Percentiles rank a stretch among this genome's conserved stretches.
phyloP scores from a whole-genome alignment of 768 basidiomycete species.

The Neoboletus magnificus region DNA sequence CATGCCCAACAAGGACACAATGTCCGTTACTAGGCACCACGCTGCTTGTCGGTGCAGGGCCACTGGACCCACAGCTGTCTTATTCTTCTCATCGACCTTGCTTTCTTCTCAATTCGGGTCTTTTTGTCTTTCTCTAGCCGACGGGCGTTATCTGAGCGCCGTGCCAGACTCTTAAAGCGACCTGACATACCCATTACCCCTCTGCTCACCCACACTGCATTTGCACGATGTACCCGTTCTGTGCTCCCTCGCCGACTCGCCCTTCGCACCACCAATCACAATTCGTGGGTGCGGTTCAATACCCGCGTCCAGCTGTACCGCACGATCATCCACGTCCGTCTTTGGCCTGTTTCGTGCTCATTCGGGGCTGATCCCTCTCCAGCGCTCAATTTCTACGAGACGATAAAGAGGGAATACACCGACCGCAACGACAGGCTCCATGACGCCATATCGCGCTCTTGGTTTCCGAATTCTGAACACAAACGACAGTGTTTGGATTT shows the following conservation, averaged over 20 bases:
- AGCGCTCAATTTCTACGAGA: constrained; percentile 8
- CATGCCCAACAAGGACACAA: constrained; percentile 6
- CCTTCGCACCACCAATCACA: background rate
- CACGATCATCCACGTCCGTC: constrained; percentile 11
- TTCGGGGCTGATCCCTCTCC: background rate
- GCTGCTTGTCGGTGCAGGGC: background rate
- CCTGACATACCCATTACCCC: background rate
- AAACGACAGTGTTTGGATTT: constrained; percentile 4
- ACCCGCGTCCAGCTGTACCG: background rate
- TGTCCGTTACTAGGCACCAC: background rate
- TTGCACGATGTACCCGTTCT: constrained; percentile 5
- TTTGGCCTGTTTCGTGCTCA: background rate
- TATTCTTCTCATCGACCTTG: constrained; percentile 9
- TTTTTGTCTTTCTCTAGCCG: constrained; percentile 3
- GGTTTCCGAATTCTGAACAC: background rate
- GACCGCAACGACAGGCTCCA: background rate
- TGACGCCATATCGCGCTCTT: constrained; percentile 1
- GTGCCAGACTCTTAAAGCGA: constrained; percentile 1
- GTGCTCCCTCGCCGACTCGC: background rate
- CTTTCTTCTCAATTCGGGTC: background rate
- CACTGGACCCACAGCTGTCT: background rate
- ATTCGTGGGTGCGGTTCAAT: background rate
- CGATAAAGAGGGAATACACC: background rate
- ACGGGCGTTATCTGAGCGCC: background rate
- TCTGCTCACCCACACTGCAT: background rate